These are phyloP conservation scores for Cymbopogon flexuosus DNA, from an alignment of 202 grass and related monocot species.

Conservation along the genomic window DNA sequence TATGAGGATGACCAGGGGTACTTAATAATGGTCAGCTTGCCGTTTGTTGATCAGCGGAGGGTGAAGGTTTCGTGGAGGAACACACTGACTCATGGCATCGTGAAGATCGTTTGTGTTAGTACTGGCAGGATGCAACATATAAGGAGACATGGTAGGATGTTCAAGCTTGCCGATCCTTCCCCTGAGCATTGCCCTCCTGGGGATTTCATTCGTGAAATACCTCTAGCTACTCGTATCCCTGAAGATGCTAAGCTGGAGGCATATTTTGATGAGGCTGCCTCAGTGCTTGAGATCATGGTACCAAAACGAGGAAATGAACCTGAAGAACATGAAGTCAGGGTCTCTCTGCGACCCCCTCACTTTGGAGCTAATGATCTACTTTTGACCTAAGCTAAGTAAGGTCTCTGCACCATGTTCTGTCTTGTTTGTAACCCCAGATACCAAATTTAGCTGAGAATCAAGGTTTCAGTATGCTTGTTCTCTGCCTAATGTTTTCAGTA, in stretches of 20 bases:
- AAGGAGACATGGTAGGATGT: constrained; percentile 65
- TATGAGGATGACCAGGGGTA: constrained; percentile 86
- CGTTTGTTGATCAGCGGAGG: constrained; percentile 83
- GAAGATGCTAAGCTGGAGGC: constrained; percentile 92
- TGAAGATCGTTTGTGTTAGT: constrained; percentile 87
- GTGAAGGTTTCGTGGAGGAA: constrained; percentile 99
- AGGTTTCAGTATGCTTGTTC: constrained; percentile 26
- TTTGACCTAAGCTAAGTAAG: constrained; percentile 49
- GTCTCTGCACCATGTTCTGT: constrained; percentile 12
- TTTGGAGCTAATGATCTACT: constrained; percentile 67
- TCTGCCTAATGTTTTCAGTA: not conserved
- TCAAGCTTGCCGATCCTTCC: constrained; percentile 59
- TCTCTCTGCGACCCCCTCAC: constrained; percentile 87
- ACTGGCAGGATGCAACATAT: constrained; percentile 56
- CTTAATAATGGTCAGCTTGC: constrained; percentile 78
- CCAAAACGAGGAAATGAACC: constrained; percentile 66
- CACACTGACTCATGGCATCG: constrained; percentile 63
- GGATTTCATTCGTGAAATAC: constrained; percentile 86
- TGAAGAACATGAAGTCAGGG: constrained; percentile 92
- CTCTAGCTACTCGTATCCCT: constrained; percentile 72
- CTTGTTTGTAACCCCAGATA: constrained; percentile 15
- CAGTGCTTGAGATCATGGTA: constrained; percentile 91
- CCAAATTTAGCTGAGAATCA: not conserved
- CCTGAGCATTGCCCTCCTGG: constrained; percentile 86
- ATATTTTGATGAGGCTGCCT: constrained; percentile 73